These are phyloP conservation scores for Calonectria hawksworthii DNA, from an alignment of 2,329 filamentous ascomycete species.

Conservation along the genomic window DNA sequence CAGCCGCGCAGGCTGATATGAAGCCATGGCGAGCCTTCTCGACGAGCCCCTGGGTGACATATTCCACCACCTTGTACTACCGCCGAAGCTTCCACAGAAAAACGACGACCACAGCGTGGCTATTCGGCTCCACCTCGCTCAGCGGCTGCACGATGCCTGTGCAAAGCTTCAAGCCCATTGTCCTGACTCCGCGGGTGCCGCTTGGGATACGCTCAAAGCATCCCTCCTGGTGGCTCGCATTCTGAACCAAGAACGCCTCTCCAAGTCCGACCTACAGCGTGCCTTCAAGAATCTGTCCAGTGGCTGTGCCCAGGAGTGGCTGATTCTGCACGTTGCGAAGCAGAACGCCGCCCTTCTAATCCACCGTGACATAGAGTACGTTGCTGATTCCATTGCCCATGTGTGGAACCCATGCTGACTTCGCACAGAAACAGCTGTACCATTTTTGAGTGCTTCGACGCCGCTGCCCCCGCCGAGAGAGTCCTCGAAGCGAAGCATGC, in stretches of 20 bases:
- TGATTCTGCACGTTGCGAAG: conserved; percentile 34
- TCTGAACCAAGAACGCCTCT: conserved; percentile 17
- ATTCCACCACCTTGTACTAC: conserved; percentile 43
- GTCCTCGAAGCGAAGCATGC: conserved; percentile 66
- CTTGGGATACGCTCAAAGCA: conserved; percentile 1
- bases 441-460: conserved; percentile 72
- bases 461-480: conserved; percentile 65
- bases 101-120: conserved; percentile 32
- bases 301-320: conserved; percentile 11
- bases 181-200: not conserved
- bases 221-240: conserved; percentile 17
- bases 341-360: conserved; percentile 51
- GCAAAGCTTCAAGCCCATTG: conserved; percentile 20
- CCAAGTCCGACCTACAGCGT: not conserved
- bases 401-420: conserved; percentile 32
- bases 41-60: conserved; percentile 19
- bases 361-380: conserved; percentile 45
- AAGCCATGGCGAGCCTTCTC: not conserved
- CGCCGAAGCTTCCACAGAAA: conserved; percentile 39
- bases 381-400: not conserved
- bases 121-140: conserved; percentile 32
- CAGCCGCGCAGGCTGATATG: not conserved
- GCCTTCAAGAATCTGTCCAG: not conserved
- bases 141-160: conserved; percentile 34
- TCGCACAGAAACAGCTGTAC: conserved; percentile 39